phyloP scores from a whole-genome alignment of 1,284 basidiomycete species.

The Laetiporus sulphureus region DNA sequence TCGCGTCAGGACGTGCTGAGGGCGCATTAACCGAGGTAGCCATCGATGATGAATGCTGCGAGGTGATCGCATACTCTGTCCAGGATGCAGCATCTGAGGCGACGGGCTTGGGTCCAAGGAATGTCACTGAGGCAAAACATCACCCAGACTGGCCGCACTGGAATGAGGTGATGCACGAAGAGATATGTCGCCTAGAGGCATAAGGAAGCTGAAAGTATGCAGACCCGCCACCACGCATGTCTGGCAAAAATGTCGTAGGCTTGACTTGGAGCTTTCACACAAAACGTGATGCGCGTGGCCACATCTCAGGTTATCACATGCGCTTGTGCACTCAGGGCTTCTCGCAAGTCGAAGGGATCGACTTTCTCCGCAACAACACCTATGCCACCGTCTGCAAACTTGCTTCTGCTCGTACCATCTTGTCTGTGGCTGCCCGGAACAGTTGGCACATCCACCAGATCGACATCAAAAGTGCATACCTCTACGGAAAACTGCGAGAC shows the following conservation, averaged over 20 bases:
- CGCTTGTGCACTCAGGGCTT: slow-evolving; percentile 31
- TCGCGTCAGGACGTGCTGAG: background rate
- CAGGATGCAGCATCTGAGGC: slow-evolving; percentile 2
- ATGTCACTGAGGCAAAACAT: slow-evolving; percentile 16
- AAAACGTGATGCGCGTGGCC: slow-evolving; percentile 26
- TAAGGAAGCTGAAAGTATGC: background rate
- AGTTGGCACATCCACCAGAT: background rate
- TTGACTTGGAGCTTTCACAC: slow-evolving; percentile 26
- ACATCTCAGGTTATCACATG: slow-evolving; percentile 25
- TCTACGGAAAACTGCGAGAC: background rate
- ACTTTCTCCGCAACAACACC: slow-evolving; percentile 31
- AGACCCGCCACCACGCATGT: background rate
- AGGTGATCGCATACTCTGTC: background rate
- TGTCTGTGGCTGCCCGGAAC: background rate
- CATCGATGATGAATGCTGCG: too few relatives aligned
- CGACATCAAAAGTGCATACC: background rate
- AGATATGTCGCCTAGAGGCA: background rate
- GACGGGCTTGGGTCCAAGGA: slow-evolving; percentile 12
- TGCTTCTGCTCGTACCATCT: slow-evolving; percentile 9
- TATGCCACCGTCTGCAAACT: slow-evolving; percentile 26
- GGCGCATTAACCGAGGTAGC: background rate
- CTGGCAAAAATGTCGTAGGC: slow-evolving; percentile 18
- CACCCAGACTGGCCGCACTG: background rate
- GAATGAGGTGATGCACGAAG: background rate
- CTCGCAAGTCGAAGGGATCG: too few relatives aligned